Base-by-base conservation (phyloP, 805 yeast genomes). In the Yamadazyma sp. region DNA sequence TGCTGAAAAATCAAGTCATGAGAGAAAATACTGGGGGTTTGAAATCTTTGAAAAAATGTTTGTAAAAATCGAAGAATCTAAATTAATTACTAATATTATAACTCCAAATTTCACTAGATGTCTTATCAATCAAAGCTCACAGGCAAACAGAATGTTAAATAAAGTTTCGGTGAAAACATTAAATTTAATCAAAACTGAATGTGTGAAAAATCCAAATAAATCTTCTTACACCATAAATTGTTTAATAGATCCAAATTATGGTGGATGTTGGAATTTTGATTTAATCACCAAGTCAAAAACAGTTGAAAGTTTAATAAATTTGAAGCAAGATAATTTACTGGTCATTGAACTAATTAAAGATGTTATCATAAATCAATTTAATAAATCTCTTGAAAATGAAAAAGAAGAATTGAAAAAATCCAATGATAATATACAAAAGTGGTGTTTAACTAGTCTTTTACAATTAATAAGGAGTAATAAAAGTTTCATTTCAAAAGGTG, bases 11-110 rank as follows among this genome's bases (percentile, higher is more conserved):
- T 70, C 96, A 0, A 87, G 96, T 1, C 76, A 81, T 21, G 97
- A 89, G 56, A 70, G 96, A 38, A 91, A 89, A 55, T 85, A 73
- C 56, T 76, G 86, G 75, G 98, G 96, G 0, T 78, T 89, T 48
- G 84, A 84, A 47, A 73, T 88, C 8, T 78, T 89, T 42, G 68
- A 61, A 27, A 62, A 69, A 33, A 69, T 78, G 36, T 53, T 80
- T 27, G 36, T 33, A 2, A 27, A 37, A 2, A 42, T 61, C 4
- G 35, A 48, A 3, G 40, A 39, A 2, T 16, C 46, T 4, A 47
- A 50, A 10, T 23, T 35, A 19, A 44, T 64, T 9, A 37, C 40
- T 8, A 18, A 45, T 33, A 37, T 81, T 2, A 70, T 83, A 53
- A 73, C 84, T 5, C 76, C 73, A 19, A 86, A 87, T 52, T 65